Evolutionary conservation across 306 rosid genomes (phyloP).

Genomic region (Ormosia emarginata): DNA sequence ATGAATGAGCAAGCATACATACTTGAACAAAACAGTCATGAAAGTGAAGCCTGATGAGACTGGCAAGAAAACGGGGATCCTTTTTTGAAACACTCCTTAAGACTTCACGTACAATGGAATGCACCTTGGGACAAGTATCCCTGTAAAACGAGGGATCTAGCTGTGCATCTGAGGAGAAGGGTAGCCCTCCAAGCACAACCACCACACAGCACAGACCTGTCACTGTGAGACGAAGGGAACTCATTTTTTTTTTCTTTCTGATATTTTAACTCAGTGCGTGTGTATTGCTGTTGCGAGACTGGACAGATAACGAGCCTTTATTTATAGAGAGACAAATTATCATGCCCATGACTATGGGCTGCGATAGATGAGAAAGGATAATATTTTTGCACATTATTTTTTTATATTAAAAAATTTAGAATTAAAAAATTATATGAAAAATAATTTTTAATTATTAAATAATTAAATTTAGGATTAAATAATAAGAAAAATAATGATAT

Average conservation of each 20-base stretch:
- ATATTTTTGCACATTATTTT: too few relatives aligned
- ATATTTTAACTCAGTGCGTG: not conserved
- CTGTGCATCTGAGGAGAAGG: conserved; percentile 3
- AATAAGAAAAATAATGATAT: too few relatives aligned
- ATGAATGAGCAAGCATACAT: not conserved
- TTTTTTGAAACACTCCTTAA: not conserved
- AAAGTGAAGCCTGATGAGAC: conserved; percentile 41
- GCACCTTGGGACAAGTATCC: conserved; percentile 20
- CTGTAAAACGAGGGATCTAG: conserved; percentile 28
- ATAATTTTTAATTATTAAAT: too few relatives aligned
- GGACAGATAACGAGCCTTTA: not conserved
- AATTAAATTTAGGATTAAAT: too few relatives aligned
- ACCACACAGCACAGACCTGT: not conserved
- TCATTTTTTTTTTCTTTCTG: not conserved
- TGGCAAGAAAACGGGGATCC: conserved; percentile 30
- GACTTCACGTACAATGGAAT: not conserved
- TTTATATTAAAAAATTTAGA: too few relatives aligned
- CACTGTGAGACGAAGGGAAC: not conserved
- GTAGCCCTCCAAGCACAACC: conserved; percentile 1
- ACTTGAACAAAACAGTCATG: conserved; percentile 55
- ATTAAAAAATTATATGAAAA: too few relatives aligned
- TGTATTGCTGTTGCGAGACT: not conserved
- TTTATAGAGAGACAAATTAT: not conserved
- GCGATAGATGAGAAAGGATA: too few relatives aligned
- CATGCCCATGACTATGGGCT: too few relatives aligned